Evolutionary conservation across 768 basidiomycete species (phyloP).

Genomic region (Boletus rubescentipes): DNA sequence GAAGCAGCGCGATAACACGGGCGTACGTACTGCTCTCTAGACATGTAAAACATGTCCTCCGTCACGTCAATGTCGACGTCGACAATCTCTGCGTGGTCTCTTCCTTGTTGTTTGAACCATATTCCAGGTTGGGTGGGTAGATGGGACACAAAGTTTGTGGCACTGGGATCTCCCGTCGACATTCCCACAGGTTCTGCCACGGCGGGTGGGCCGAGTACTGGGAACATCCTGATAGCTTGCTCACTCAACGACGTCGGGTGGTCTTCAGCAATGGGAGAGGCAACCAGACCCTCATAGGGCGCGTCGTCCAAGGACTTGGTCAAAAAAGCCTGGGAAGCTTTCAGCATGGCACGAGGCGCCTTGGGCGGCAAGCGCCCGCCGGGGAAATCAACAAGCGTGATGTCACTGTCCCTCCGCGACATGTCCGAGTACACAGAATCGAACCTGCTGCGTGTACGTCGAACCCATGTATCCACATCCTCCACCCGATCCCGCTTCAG

Average conservation of each 20-base stretch:
- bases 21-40: conserved; percentile 16
- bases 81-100: conserved; percentile 18
- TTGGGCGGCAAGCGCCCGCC: conserved; percentile 15
- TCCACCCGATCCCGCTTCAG: conserved; percentile 14
- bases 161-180: neutral
- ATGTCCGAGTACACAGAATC: conserved; percentile 16
- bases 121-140: conserved; percentile 21
- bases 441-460: conserved; percentile 17
- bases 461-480: conserved; percentile 12
- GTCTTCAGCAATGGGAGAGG: conserved; percentile 7
- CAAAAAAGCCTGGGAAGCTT: neutral
- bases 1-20: neutral
- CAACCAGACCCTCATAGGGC: neutral
- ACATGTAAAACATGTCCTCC: conserved; percentile 22
- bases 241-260: neutral
- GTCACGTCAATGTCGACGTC: conserved; percentile 23
- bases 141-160: conserved; percentile 12
- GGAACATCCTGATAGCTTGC: conserved; percentile 4
- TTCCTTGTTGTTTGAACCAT: conserved; percentile 28
- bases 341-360: conserved; percentile 24
- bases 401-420: conserved; percentile 27
- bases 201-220: conserved; percentile 1
- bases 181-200: conserved; percentile 1
- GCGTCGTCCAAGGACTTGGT: neutral
- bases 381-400: conserved; percentile 22